These are phyloP conservation scores for Aspergillus sergii DNA, from an alignment of 2,329 filamentous ascomycete species.

Conservation along the genomic window DNA sequence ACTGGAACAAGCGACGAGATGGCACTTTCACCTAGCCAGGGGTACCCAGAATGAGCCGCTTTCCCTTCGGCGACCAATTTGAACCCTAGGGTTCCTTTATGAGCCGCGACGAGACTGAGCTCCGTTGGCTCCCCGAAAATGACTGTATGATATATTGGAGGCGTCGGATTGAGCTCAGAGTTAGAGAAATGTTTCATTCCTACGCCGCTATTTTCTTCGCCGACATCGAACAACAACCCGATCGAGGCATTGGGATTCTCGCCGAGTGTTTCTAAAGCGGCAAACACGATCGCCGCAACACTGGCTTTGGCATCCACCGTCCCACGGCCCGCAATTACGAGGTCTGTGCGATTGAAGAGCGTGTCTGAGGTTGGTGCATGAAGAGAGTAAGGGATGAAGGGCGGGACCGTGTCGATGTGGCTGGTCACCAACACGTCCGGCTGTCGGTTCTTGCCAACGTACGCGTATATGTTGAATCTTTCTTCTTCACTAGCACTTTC, in stretches of 20 bases:
- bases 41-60: slow-evolving; percentile 88
- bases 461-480: not conserved
- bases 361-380: not conserved
- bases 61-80: slow-evolving; percentile 69
- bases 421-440: not conserved
- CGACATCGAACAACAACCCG: slow-evolving; percentile 67
- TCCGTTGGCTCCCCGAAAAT: slow-evolving; percentile 96
- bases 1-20: slow-evolving; percentile 80
- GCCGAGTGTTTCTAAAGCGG: not conserved
- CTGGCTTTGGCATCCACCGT: not conserved
- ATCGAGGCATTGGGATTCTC: slow-evolving; percentile 42
- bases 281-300: not conserved
- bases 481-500: not conserved
- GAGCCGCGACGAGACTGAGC: slow-evolving; percentile 80
- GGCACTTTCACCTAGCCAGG: slow-evolving; percentile 83
- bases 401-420: not conserved
- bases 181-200: slow-evolving; percentile 68
- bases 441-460: not conserved
- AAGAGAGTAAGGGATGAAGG: not conserved
- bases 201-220: slow-evolving; percentile 78
- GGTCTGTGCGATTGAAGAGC: not conserved
- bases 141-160: slow-evolving; percentile 63
- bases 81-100: slow-evolving; percentile 81
- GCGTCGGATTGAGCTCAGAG: slow-evolving; percentile 50
- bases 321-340: not conserved